Percentiles rank a stretch among this genome's conserved stretches.
Evolutionary conservation across 169 alveolate genomes (phyloP).

Genomic region (Eimeria tenella): DNA sequence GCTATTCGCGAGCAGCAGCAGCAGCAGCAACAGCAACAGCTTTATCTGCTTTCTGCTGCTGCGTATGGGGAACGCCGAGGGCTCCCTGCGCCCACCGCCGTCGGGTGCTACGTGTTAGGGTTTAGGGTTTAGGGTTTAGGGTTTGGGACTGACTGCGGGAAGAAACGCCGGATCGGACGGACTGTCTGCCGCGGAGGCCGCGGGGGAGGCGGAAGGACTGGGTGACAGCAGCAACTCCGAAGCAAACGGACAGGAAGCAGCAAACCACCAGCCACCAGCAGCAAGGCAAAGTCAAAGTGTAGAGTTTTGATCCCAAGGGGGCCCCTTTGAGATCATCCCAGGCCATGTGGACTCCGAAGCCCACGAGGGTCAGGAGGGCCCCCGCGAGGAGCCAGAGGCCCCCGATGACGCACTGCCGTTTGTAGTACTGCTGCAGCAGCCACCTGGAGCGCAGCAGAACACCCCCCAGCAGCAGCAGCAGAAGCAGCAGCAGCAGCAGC

Average conservation of each 20-base stretch:
- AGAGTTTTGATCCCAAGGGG: slow-evolving; percentile 49
- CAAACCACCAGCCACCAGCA: slow-evolving; percentile 71
- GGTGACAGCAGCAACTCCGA: slow-evolving; percentile 49
- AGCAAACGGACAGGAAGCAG: slow-evolving; percentile 50
- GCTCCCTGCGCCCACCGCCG: no score
- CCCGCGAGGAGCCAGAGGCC: slow-evolving; percentile 62
- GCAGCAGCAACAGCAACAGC: neutral
- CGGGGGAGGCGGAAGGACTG: slow-evolving; percentile 11
- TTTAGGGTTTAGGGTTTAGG: neutral
- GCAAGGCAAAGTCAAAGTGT: slow-evolving; percentile 55
- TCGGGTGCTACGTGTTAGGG: neutral
- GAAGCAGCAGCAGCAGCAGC: slow-evolving; percentile 31
- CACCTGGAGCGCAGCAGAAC: slow-evolving; percentile 24
- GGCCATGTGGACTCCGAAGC: slow-evolving; percentile 8
- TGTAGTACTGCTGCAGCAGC: slow-evolving; percentile 22
- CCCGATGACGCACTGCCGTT: slow-evolving; percentile 47
- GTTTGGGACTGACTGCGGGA: slow-evolving; percentile 45
- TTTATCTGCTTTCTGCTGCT: neutral
- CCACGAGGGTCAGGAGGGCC: slow-evolving; percentile 49
- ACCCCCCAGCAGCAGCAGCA: slow-evolving; percentile 3
- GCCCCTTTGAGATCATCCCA: slow-evolving; percentile 57
- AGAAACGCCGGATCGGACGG: slow-evolving; percentile 21
- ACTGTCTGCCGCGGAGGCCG: slow-evolving; percentile 12
- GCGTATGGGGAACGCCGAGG: neutral
- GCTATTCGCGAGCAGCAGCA: no score